Evolutionary conservation across 2,329 filamentous ascomycete genomes (phyloP).

Genomic region (Paecilomyces sp.): DNA sequence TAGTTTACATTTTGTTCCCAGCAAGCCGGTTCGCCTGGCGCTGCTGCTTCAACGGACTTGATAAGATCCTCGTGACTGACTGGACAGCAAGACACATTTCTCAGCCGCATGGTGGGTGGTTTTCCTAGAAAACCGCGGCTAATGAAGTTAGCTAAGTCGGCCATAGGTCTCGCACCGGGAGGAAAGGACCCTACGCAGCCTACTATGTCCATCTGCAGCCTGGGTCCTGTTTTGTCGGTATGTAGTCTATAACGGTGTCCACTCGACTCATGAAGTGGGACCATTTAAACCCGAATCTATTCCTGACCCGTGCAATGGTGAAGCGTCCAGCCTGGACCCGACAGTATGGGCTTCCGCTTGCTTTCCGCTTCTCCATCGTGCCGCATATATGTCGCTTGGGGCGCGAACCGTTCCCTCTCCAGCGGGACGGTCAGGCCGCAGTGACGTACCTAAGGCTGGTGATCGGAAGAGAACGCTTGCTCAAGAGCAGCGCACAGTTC

Average conservation of each 20-base stretch:
- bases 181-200: constrained; percentile 78
- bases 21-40: constrained; percentile 5
- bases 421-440: background rate
- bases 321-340: background rate
- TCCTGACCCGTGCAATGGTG: background rate
- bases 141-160: constrained; percentile 12
- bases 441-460: background rate
- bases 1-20: constrained; percentile 13
- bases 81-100: constrained; percentile 59
- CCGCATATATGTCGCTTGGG: background rate
- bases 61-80: constrained; percentile 12
- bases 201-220: constrained; percentile 85
- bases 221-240: constrained; percentile 62
- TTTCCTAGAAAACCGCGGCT: constrained; percentile 2
- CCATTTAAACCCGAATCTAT: background rate
- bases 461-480: background rate
- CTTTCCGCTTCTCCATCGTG: background rate
- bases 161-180: constrained; percentile 67
- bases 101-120: constrained; percentile 64
- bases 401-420: background rate
- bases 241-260: constrained; percentile 22
- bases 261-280: background rate
- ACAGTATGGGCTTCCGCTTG: background rate
- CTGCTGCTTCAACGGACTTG: constrained; percentile 7
- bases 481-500: background rate